Percentiles rank a stretch among this genome's conserved stretches.
Conservation (phyloP, 768 basidiomycete species). For the Fomitopsis serialis region DNA sequence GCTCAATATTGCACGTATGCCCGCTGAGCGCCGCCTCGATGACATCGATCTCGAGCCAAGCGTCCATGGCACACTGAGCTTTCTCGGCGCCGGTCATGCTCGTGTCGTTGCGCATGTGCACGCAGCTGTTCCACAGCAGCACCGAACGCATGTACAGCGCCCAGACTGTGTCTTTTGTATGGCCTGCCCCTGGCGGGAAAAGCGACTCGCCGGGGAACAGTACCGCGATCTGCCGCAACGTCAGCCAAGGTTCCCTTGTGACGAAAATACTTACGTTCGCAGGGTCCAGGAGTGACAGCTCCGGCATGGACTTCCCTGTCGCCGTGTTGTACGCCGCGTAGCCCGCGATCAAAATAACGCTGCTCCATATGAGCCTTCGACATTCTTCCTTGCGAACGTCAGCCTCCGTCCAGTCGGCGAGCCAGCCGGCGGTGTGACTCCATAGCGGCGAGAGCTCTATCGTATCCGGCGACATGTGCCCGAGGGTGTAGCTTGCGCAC, state of each 20-base stretch:
- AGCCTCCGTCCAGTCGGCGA: constrained; percentile 35
- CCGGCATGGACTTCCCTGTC: constrained; percentile 21
- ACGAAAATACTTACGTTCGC: constrained; percentile 45
- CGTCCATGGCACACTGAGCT: constrained; percentile 56
- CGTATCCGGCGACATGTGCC: constrained; percentile 43
- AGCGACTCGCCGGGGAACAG: constrained; percentile 72
- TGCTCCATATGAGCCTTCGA: constrained; percentile 70
- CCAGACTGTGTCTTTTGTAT: constrained; percentile 67
- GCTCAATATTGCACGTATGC: constrained; percentile 65
- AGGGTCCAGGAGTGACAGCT: constrained; percentile 55
- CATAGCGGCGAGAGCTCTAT: constrained; percentile 55
- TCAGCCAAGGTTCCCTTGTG: neutral
- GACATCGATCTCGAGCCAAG: constrained; percentile 66
- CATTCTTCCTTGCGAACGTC: constrained; percentile 70
- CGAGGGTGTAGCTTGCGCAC: constrained; percentile 41
- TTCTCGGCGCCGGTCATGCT: constrained; percentile 42
- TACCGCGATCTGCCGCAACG: constrained; percentile 49
- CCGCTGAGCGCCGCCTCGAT: constrained; percentile 58
- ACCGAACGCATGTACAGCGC: constrained; percentile 66
- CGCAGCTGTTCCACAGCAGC: constrained; percentile 70
- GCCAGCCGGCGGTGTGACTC: constrained; percentile 63
- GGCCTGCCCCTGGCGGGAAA: constrained; percentile 17
- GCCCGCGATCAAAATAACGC: constrained; percentile 57
- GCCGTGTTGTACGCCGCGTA: constrained; percentile 58
- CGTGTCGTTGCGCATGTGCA: constrained; percentile 48